phyloP scores from a whole-genome alignment of 1,139 yeast genomes.

The Casaregolazyma lundiana region DNA sequence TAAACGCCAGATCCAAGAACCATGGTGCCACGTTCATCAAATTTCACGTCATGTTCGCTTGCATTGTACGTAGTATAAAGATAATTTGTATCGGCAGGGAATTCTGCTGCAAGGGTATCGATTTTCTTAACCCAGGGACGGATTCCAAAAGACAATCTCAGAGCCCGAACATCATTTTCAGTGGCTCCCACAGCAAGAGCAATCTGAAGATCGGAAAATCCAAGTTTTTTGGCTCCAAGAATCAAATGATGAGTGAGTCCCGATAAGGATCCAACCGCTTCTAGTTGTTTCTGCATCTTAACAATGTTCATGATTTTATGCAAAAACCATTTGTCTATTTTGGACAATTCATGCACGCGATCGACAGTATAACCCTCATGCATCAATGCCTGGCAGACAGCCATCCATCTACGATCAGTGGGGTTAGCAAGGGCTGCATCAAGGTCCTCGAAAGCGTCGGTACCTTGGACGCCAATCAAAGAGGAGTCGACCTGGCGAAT shows the following conservation, averaged over 20 bases:
- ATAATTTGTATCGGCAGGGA: slow-evolving; percentile 96
- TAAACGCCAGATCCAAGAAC: slow-evolving; percentile 98
- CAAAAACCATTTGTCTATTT: slow-evolving; percentile 95
- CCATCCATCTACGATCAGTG: slow-evolving; percentile 96
- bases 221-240: slow-evolving; percentile 82
- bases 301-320: slow-evolving; percentile 89
- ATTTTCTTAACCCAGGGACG: slow-evolving; percentile 93
- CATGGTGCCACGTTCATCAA: slow-evolving; percentile 86
- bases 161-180: slow-evolving; percentile 76
- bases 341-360: slow-evolving; percentile 80
- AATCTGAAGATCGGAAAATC: slow-evolving; percentile 93
- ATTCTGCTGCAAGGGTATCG: slow-evolving; percentile 97
- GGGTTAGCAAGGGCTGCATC: slow-evolving; percentile 83
- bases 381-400: slow-evolving; percentile 92
- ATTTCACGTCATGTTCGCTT: slow-evolving; percentile 72
- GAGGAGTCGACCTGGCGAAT: slow-evolving; percentile 95
- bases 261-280: slow-evolving; percentile 52
- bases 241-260: slow-evolving; percentile 64
- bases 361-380: slow-evolving; percentile 91
- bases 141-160: slow-evolving; percentile 72
- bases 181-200: slow-evolving; percentile 63
- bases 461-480: slow-evolving; percentile 85
- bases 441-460: slow-evolving; percentile 65
- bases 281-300: slow-evolving; percentile 77
- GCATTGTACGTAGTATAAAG: slow-evolving; percentile 96